Evolutionary conservation across 73 alveolate species (phyloP), one percentile per base, ranked within the genome.

Genomic region (Stentor coeruleus): DNA sequence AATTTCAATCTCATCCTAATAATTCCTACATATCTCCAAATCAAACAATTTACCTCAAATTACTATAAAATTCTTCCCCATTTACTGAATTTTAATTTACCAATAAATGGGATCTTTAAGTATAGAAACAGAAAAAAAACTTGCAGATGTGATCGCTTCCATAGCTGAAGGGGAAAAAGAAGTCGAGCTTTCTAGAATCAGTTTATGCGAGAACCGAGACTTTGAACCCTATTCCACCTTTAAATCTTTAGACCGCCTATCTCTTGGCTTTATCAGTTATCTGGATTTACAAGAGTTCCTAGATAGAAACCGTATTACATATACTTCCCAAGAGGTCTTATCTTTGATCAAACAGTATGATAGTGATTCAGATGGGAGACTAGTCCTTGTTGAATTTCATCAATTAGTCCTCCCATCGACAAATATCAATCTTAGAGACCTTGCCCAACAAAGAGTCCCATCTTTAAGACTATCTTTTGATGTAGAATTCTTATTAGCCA

Each of bases 401-500:
- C 6, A 15, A 20, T 37, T 40, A 37, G 83, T 75, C 14, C 38
- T 75, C 2, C 59, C 83, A 14, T 26, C 77, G 20, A 39, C 83
- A 33, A 75, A 75, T 66, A 28, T 6, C 11, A 33, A 35, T 6
- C 20, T 75, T 37, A 31, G 83, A 75, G 72, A 75, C 15, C 14
- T 75, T 1, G 83, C 83, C 2, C 14, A 6, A 14, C 6, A 60
- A 6, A 60, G 80, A 35, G 20, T 6, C 14, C 20, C 37, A 14
- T 11, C 66, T 42, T 74, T 86, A n/a, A 3, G 2, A 39, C 72
- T 85, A 11, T 80, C 92, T 0, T 72, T 28, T 30, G 89, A 84
- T 28, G 84, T 85, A n/a, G 95, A 90, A 41, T 35, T 82, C 59
- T 81, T 85, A n/a, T 49, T 90, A 20, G 86, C 88, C 3, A 73